A percentile compares a stretch with the other conserved stretches of the same genome.
phyloP scores from a whole-genome alignment of 345 rosid species.

The Gossypium stocksii region DNA sequence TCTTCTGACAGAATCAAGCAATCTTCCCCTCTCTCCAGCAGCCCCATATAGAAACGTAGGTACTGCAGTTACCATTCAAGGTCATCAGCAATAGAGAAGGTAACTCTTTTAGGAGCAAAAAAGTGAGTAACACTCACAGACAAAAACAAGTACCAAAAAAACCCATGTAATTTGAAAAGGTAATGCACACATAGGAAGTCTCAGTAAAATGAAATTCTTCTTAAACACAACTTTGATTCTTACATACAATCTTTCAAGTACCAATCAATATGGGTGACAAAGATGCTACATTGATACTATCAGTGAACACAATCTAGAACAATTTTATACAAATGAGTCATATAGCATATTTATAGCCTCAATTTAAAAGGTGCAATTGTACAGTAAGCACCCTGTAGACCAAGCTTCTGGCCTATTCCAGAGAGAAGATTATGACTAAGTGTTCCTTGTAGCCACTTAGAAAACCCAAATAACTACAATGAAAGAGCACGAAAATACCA shows the following conservation, averaged over 20 bases:
- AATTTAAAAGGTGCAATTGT: not conserved
- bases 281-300: not conserved
- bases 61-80: conserved; percentile 42
- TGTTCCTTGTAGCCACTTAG: not conserved
- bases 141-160: not conserved
- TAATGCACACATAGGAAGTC: not conserved
- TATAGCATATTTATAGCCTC: not conserved
- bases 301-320: not conserved
- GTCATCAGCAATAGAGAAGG: conserved; percentile 16
- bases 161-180: not conserved
- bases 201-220: not conserved
- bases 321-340: not conserved
- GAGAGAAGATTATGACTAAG: not conserved
- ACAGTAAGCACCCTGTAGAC: not conserved
- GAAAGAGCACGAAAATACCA: not conserved
- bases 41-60: conserved; percentile 83
- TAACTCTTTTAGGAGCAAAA: not conserved
- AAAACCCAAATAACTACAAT: not conserved
- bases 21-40: conserved; percentile 51
- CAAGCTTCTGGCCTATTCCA: not conserved
- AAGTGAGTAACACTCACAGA: not conserved
- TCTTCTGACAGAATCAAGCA: conserved; percentile 80
- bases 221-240: not conserved
- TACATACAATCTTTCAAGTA: not conserved
- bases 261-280: not conserved